These are phyloP conservation scores for Alisma plantagoaquatica DNA, from an alignment of 106 monocot species.

Conservation along the genomic window DNA sequence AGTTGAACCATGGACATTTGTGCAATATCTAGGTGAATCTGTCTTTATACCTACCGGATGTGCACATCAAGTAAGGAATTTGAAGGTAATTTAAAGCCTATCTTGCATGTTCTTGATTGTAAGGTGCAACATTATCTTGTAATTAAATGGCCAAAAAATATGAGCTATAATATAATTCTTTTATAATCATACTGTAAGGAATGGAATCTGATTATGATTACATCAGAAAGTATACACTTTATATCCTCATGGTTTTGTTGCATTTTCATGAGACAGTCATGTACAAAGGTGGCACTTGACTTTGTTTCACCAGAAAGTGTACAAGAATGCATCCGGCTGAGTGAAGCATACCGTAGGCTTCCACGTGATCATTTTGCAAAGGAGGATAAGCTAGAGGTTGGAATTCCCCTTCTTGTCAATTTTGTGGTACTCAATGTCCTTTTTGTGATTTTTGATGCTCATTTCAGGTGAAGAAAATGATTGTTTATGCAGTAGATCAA, in stretches of 20 bases:
- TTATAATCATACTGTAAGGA: neutral
- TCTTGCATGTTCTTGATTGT: neutral
- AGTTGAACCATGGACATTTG: slow-evolving; percentile 21
- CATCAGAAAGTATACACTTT: neutral
- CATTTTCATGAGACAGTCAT: slow-evolving; percentile 4
- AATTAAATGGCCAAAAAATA: too few species aligned
- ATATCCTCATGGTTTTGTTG: neutral
- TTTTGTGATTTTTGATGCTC: neutral
- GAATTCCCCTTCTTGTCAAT: neutral
- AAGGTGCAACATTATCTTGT: neutral
- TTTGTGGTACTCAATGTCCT: neutral
- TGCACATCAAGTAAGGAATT: slow-evolving; percentile 25
- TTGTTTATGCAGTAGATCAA: neutral
- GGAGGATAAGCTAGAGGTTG: neutral
- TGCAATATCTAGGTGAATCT: slow-evolving; percentile 15
- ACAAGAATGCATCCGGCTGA: neutral
- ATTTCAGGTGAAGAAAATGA: slow-evolving; percentile 1
- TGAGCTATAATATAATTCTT: too few species aligned
- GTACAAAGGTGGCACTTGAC: slow-evolving; percentile 11
- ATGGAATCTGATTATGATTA: neutral
- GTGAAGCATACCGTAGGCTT: neutral
- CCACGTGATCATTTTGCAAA: neutral
- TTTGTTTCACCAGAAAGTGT: slow-evolving; percentile 1
- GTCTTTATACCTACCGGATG: slow-evolving; percentile 22
- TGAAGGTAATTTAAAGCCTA: slow-evolving; percentile 8